Percentiles rank a stretch among this genome's conserved stretches.
Evolutionary conservation across 768 basidiomycete species (phyloP).

Genomic region (Panaeolus cyanescens): DNA sequence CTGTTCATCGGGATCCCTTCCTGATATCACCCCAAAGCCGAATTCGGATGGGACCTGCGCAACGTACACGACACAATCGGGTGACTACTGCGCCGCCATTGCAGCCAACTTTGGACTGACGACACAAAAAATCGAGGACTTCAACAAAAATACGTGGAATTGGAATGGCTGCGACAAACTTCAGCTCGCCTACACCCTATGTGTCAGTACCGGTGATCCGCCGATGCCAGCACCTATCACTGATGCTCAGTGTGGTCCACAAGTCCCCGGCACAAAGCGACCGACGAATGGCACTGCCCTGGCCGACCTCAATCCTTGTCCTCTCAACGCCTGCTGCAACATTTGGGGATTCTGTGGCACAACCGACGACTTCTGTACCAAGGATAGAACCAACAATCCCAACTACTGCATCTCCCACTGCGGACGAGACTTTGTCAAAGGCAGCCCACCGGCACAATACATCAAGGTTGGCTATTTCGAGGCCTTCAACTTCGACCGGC

Average conservation of each 20-base stretch:
- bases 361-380: slow-evolving; percentile 6
- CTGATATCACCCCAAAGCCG: not conserved
- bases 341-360: slow-evolving; percentile 11
- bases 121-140: not conserved
- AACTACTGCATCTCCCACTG: not conserved
- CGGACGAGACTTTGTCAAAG: not conserved
- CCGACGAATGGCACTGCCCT: not conserved
- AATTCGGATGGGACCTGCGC: slow-evolving; percentile 9
- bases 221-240: slow-evolving; percentile 5
- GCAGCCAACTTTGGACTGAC: slow-evolving; percentile 5
- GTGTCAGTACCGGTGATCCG: slow-evolving; percentile 1
- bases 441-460: not conserved
- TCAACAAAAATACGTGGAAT: slow-evolving; percentile 6
- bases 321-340: not conserved
- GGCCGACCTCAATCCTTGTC: not conserved
- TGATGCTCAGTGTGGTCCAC: slow-evolving; percentile 6
- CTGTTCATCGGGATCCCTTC: slow-evolving; percentile 3
- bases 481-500: not conserved
- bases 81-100: not conserved
- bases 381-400: not conserved
- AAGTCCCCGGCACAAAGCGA: slow-evolving; percentile 7
- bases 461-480: not conserved
- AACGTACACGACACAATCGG: slow-evolving; percentile 1
- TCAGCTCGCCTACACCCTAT: slow-evolving; percentile 5
- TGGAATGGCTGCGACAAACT: slow-evolving; percentile 6